Base-by-base conservation (phyloP, 306 rosid genomes). In the Cucurbita argyrosperma region DNA sequence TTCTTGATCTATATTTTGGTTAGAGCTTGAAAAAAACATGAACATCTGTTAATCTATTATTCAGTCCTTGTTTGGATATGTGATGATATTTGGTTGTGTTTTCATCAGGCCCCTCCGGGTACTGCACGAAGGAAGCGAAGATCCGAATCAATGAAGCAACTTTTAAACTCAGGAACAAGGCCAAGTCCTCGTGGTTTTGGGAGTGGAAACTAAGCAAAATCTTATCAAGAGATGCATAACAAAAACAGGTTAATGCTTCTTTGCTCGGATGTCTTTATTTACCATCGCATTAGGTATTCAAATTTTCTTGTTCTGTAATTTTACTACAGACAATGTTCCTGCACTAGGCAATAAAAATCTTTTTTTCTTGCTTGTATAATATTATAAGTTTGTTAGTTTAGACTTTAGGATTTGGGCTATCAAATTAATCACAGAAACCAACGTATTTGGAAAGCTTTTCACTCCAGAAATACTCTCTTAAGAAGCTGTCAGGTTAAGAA, bases 161-260 rank as follows among this genome's bases (percentile, higher is more conserved):
- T 90, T 51, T 85, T 60, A 10, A 88, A 84, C 74, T 74, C 92
- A 0, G 66, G 84, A 76, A 38, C 82, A 71, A 87, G 95, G 86
- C 95, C 96, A 30, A 51, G 83, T 75, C 95, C 97, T 75, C 90
- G 95, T 57, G 99, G 97, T 63, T 90, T 94, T 55, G 99, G 97
- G 81, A 78, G 82, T 42, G 81, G 89, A 81, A 87, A 81, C 79
- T 89, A 83, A 84, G 54, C 52, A 39, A 37, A 51, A 53, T 21
- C 30, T 37, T 54, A 53, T 19, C 18, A 5, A 50, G 59, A 52
- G 50, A 10, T 71, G 10, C 26, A 37, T 39, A 16, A 3, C 15
- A 35, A 53, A 16, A 37, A 10, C 58, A n/a, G 62, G 35, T 71
- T 15, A 37, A 71, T 51, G 51, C 50, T 50, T 6, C 15, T 71